Evolutionary conservation across 2,329 filamentous ascomycete genomes (phyloP), one percentile per base, ranked within the genome.

Genomic region (Didymella keratinophila): DNA sequence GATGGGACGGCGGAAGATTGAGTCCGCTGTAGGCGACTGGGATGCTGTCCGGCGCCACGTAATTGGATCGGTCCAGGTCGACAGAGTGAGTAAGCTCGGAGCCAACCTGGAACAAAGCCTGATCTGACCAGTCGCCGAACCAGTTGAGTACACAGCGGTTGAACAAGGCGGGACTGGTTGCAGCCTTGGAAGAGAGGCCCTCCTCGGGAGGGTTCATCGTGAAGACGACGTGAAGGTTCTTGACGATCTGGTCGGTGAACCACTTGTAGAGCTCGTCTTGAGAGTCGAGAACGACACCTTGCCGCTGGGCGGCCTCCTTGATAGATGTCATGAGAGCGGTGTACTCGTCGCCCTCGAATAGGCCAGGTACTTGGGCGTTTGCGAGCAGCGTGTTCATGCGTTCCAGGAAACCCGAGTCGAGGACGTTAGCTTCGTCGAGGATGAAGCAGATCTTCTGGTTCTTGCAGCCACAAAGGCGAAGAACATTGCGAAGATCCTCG

Each of bases 381-480:
- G 95, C 96, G 61, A 99, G 88, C 49, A 99, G 81, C 0, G 95
- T 99, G 76, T 99, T 99, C 95, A 99, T 99, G 70, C 96, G 89
- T 78, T 99, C 95, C 54, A 99, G 79, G 87, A 99, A 99, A 52
- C 95, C 95, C 42, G 95, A 99, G 78, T 99, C 95, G 27, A 99
- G 85, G 34, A 99, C 95, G 71, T 99, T 99, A 10, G 94, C 90
- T 80, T 99, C 95, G 75, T 99, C 95, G 93, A 99, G 98, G 81
- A 99, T 97, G 83, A 99, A 99, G 80, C 96, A 99, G 47, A 99
- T 96, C 83, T 98, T 98, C 77, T 99, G 95, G 34, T 95, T 95
- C 82, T 97, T 97, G 82, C 94, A 98, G 63, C 95, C 95, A 69
- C 92, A 96, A 56, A 95, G 87, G 44, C 95, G 89, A 39, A 99